A percentile compares a stretch with the other conserved stretches of the same genome.
These are phyloP conservation scores for Micractinium conductrix DNA, from an alignment of 139 green algal genomes.

Conservation along the genomic window DNA sequence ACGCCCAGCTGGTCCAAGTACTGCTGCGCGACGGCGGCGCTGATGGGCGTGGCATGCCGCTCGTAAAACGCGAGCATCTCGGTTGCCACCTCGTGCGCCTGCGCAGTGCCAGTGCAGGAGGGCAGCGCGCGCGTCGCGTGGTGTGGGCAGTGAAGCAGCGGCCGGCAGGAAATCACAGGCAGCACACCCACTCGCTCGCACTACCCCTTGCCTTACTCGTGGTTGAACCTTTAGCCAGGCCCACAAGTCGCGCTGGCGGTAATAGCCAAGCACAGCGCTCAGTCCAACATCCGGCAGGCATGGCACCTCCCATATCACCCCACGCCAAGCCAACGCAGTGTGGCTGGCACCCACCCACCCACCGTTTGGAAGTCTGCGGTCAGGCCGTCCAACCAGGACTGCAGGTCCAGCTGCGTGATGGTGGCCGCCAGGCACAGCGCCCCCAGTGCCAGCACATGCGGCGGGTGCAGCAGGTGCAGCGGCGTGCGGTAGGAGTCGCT, in stretches of 20 bases:
- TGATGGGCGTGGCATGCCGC: constrained; percentile 3
- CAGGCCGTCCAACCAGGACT: constrained; percentile 48
- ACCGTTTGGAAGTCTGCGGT: constrained; percentile 41
- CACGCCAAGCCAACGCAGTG: too few species aligned
- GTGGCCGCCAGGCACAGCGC: constrained; percentile 63
- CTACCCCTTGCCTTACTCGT: too few species aligned
- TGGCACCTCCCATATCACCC: too few species aligned
- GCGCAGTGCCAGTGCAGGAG: neutral
- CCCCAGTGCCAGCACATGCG: constrained; percentile 72
- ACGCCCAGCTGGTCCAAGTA: constrained; percentile 18
- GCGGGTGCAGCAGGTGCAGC: constrained; percentile 65
- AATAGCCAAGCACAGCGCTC: too few species aligned
- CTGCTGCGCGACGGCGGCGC: neutral
- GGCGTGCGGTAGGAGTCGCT: constrained; percentile 75
- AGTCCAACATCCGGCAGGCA: too few species aligned
- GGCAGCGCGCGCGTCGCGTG: too few species aligned
- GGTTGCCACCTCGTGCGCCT: constrained; percentile 16
- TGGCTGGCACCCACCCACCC: too few species aligned
- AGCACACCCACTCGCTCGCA: too few species aligned
- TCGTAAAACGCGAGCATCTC: constrained; percentile 36
- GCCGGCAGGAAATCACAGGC: too few species aligned
- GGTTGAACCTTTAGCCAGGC: too few species aligned
- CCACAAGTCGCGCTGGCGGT: too few species aligned
- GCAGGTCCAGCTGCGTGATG: constrained; percentile 45
- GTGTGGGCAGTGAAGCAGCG: too few species aligned